A percentile compares a stretch with the other conserved stretches of the same genome.
Evolutionary conservation across 2,329 filamentous ascomycete genomes (phyloP).

Genomic region (Fragosphaeria purpurea): DNA sequence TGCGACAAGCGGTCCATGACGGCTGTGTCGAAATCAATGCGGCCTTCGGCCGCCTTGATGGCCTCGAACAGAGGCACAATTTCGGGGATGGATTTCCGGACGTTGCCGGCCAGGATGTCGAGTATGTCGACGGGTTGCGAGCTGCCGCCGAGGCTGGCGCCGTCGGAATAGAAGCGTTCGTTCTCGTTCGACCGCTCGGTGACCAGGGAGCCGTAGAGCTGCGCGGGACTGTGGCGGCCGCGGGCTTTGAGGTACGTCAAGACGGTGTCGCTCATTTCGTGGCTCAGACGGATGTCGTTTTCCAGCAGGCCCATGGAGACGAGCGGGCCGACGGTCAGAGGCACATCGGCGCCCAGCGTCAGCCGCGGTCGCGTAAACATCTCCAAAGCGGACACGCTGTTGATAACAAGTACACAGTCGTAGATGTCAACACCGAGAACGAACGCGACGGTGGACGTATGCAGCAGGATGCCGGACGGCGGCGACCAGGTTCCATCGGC

Average conservation of each 20-base stretch:
- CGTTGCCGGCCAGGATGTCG: conserved; percentile 48
- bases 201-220: conserved; percentile 46
- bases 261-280: conserved; percentile 43
- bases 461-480: conserved; percentile 80
- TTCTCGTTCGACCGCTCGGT: conserved; percentile 50
- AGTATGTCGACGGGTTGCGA: conserved; percentile 34
- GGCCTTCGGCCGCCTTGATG: conserved; percentile 78
- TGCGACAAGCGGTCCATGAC: conserved; percentile 54
- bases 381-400: conserved; percentile 73
- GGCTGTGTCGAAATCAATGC: conserved; percentile 59
- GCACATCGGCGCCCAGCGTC: conserved; percentile 41
- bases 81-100: conserved; percentile 44
- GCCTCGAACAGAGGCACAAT: conserved; percentile 62
- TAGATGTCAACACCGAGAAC: conserved; percentile 90
- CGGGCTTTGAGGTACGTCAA: conserved; percentile 50
- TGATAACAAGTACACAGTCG: conserved; percentile 89
- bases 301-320: conserved; percentile 43
- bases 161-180: conserved; percentile 44
- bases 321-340: conserved; percentile 41
- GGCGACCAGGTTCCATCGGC: conserved; percentile 61
- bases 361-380: conserved; percentile 71
- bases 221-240: conserved; percentile 44
- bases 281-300: conserved; percentile 33
- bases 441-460: conserved; percentile 82
- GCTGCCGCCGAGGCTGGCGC: conserved; percentile 3